Evolutionary conservation across 768 basidiomycete genomes (phyloP), one percentile per base, ranked within the genome.

Genomic region (Agaricus blazei): DNA sequence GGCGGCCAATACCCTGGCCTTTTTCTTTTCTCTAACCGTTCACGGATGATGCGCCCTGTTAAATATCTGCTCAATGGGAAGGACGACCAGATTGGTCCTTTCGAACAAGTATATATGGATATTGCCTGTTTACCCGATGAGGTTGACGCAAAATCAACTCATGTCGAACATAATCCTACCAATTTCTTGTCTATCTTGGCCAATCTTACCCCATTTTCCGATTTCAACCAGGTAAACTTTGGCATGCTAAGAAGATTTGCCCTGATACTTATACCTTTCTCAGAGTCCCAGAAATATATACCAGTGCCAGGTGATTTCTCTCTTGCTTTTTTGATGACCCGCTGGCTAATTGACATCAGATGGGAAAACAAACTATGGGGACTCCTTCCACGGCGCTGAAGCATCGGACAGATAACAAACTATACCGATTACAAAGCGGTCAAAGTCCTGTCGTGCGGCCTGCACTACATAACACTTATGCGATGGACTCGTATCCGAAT

Each of bases 311-410:
- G 89, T 90, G 63, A 31, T 15, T 19, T 28, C 1, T 34, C 27
- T 48, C 46, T 15, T 45, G 47, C 23, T 11, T 45, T 34, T 47
- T 45, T 14, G 28, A 59, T 52, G 68, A 9, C 12, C 31, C 23
- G n/a, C 8, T 12, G 24, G 51, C 31, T 28, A 48, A 42, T 12
- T n/a, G 15, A 28, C 15, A 7, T 27, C 51, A 98, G 88, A 99
- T 99, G 97, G 94, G 95, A 68, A 99, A 99, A 76, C 97, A 99
- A 83, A 90, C 92, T 2, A 99, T 99, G 97, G 97, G 97, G 27
- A 98, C 97, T 19, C 96, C 97, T 1, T 87, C 93, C 31, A 98
- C 95, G 2, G 89, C 93, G 4, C 69, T 98, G 40, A 81, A 82
- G 63, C 92, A 94, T 64, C 82, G 97, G 57, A 98, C 97, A 9